Evolutionary conservation across 1,139 yeast species (phyloP).

Genomic region (Hansenula sp.): DNA sequence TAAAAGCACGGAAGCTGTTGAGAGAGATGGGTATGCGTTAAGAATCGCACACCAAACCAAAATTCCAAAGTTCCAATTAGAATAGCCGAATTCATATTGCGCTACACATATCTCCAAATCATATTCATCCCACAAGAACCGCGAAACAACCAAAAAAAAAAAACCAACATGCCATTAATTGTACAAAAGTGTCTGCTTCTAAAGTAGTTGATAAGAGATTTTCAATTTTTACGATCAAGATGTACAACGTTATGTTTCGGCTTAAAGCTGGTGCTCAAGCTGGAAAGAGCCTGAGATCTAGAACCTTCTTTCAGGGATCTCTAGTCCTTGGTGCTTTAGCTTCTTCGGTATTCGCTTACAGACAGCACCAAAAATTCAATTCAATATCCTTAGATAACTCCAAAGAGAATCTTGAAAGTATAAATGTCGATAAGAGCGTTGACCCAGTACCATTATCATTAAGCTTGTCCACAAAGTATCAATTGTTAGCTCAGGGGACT

Average conservation of each 20-base stretch:
- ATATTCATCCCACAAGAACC: too few species aligned
- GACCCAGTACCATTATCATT: constrained; percentile 19
- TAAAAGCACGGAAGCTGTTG: too few species aligned
- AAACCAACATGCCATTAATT: too few species aligned
- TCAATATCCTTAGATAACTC: not conserved
- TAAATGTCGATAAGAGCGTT: constrained; percentile 20
- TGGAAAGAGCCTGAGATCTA: not conserved
- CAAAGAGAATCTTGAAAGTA: not conserved
- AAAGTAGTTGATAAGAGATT: too few species aligned
- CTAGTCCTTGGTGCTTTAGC: not conserved
- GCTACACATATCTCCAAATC: too few species aligned
- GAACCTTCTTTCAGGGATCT: not conserved
- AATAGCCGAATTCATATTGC: too few species aligned
- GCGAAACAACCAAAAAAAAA: too few species aligned
- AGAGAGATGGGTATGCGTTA: too few species aligned
- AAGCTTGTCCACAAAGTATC: constrained; percentile 11
- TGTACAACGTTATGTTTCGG: not conserved
- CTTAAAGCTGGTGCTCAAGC: not conserved
- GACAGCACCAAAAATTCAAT: not conserved
- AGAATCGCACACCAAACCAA: too few species aligned
- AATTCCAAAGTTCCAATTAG: too few species aligned
- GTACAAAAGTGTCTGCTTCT: too few species aligned
- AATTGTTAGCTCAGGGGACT: constrained; percentile 71
- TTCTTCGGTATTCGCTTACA: not conserved
- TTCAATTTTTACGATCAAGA: too few species aligned